These are phyloP conservation scores for Solanum paucissectum DNA, from an alignment of 257 asterid species.

Conservation along the genomic window DNA sequence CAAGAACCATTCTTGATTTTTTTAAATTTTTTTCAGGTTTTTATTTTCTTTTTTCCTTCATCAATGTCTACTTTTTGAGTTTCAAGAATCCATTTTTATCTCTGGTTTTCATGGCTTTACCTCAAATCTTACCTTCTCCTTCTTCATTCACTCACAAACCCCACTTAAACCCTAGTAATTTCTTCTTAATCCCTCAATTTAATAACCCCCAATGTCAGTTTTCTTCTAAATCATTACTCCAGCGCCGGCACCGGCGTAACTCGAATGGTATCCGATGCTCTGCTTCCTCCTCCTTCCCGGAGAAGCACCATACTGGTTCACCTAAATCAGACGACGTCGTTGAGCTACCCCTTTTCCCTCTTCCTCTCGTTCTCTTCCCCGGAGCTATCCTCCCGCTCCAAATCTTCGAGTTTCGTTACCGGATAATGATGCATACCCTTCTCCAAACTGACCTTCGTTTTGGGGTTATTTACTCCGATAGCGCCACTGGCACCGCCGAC, in stretches of 20 bases:
- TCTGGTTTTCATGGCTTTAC: slow-evolving; percentile 49
- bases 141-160: slow-evolving; percentile 38
- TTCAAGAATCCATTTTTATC: not conserved
- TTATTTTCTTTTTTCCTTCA: not conserved
- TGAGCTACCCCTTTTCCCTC: slow-evolving; percentile 93
- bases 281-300: slow-evolving; percentile 83
- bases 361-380: slow-evolving; percentile 91
- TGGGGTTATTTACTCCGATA: slow-evolving; percentile 88
- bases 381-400: slow-evolving; percentile 85
- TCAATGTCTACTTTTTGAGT: not conserved
- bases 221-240: slow-evolving; percentile 8
- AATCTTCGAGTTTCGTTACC: slow-evolving; percentile 93
- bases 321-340: slow-evolving; percentile 61
- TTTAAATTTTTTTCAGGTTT: not conserved
- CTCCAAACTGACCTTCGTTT: slow-evolving; percentile 94
- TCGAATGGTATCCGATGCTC: slow-evolving; percentile 47
- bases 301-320: slow-evolving; percentile 53
- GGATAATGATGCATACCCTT: slow-evolving; percentile 97
- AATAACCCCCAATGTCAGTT: slow-evolving; percentile 6
- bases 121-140: slow-evolving; percentile 61
- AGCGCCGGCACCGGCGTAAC: slow-evolving; percentile 28
- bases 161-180: slow-evolving; percentile 23
- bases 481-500: slow-evolving; percentile 71
- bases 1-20: not conserved
- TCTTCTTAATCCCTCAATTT: slow-evolving; percentile 8